Conservation (phyloP, 2,329 filamentous ascomycete genomes). For the Fusarium luffae region DNA sequence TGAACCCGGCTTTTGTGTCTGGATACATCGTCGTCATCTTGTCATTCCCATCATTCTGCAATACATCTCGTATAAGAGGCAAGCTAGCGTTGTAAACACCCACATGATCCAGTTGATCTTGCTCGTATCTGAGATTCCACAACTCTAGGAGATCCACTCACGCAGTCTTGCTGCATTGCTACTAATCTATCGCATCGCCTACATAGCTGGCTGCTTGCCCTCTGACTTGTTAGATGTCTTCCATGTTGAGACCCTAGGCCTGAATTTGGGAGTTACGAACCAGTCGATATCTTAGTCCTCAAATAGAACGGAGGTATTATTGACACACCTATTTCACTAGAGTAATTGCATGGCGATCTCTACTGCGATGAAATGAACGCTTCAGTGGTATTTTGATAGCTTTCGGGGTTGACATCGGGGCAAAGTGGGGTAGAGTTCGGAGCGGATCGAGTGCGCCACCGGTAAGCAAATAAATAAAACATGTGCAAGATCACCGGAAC, state of each 20-base stretch:
- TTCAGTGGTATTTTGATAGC: not conserved
- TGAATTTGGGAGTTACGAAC: not conserved
- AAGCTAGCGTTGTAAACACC: slow-evolving; percentile 5
- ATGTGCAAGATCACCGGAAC: not conserved
- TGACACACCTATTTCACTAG: not conserved
- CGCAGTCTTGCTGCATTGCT: not conserved
- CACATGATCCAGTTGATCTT: slow-evolving; percentile 15
- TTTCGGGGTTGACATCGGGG: not conserved
- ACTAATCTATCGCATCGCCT: not conserved
- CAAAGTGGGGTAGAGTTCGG: not conserved
- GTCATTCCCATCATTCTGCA: not conserved
- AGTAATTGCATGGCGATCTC: not conserved
- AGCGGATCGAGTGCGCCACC: not conserved
- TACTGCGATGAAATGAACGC: not conserved
- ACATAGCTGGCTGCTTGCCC: not conserved
- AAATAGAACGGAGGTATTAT: not conserved
- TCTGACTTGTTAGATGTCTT: not conserved
- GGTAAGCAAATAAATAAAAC: not conserved
- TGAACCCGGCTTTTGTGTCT: not conserved
- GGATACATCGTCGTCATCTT: not conserved
- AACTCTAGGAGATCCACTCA: slow-evolving; percentile 3
- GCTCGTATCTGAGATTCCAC: slow-evolving; percentile 19
- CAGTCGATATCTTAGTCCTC: not conserved
- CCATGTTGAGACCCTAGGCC: not conserved
- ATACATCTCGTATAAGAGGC: slow-evolving; percentile 8